Conservation (phyloP, 768 basidiomycete species). For the Naganishia randhawae region DNA sequence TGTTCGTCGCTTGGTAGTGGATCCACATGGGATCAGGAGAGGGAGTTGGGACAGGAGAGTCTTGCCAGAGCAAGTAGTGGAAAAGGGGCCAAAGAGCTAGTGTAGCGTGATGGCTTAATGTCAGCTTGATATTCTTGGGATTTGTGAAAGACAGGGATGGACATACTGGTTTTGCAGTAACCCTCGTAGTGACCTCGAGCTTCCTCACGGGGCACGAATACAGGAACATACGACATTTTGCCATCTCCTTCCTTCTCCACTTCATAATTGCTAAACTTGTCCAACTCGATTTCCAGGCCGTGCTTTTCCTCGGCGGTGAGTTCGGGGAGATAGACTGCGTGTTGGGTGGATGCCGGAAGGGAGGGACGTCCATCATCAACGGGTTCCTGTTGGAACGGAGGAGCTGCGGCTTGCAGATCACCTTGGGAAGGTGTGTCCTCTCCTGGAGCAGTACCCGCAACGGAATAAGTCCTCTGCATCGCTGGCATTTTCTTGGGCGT, state of each 20-base stretch:
- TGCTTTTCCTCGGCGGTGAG: constrained; percentile 64
- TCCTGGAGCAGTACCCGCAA: constrained; percentile 24
- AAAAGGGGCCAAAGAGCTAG: constrained; percentile 93
- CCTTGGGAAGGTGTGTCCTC: constrained; percentile 21
- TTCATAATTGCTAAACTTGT: constrained; percentile 59
- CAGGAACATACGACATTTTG: constrained; percentile 73
- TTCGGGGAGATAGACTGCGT: constrained; percentile 42
- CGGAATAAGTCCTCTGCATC: constrained; percentile 10
- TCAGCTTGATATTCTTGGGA: not conserved
- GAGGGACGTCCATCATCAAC: constrained; percentile 48
- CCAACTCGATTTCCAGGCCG: constrained; percentile 65
- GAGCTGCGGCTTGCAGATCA: constrained; percentile 1
- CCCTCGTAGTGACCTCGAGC: constrained; percentile 95
- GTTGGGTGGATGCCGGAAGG: not conserved
- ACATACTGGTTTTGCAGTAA: constrained; percentile 93
- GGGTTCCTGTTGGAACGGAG: constrained; percentile 37
- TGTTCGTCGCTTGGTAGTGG: constrained; percentile 75
- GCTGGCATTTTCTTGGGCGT: constrained; percentile 21
- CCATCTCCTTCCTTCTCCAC: constrained; percentile 50
- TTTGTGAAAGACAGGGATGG: not conserved
- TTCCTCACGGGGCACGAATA: constrained; percentile 61
- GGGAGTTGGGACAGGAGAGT: constrained; percentile 77
- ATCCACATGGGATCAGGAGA: constrained; percentile 71
- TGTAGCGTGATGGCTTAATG: not conserved
- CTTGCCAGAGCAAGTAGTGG: constrained; percentile 98